Base-by-base conservation (phyloP, 352 stramenopile genomes). In the Globisporangium echinulatum region DNA sequence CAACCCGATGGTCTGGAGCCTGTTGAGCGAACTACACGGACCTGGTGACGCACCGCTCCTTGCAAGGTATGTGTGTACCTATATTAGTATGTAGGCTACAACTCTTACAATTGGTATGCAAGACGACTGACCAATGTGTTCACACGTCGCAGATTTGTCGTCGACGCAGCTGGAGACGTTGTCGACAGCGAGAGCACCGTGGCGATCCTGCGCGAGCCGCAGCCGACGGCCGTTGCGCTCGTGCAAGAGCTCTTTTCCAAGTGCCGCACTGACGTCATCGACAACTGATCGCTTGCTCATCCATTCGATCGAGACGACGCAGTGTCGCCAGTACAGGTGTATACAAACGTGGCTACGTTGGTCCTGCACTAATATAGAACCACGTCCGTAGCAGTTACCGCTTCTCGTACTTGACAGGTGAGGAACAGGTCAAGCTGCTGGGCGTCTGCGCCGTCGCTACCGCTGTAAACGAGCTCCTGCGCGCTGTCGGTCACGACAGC, bases 1-100 rank as follows among this genome's bases (percentile, higher is more conserved):
- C 44, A 72, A 76, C 37, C 79, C 83, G 7, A 87, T 93, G 69
- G 81, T 93, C 13, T 93, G 81, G 81, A 78, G 75, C 40, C 56
- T 93, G 4, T 73, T 91, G 19, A 71, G 62, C 9, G 81, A 87
- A 63, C 61, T 90, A 8, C 75, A 93, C 57, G 79, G 81, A 14
- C 57, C 68, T 1, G 77, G 74, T 44, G 75, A 87, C 37, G 71
- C 77, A 6, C 83, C 83, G 9, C 40, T 70, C 14, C 56, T 84
- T 5, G 63, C 66, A 9, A 61, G 74, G 39, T 67, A 25, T 13
- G 43, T 62, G 6, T 50, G 13, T 33, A 2, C 1, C 25, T 33
- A 33, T 3, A 33, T 33, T 33, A 33, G 25, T 33, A 33, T 33
- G 25, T 33, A 3, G 25, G 2, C 25, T 33, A 3, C 3, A 11